These are phyloP conservation scores for Aspergillus jensenii DNA, from an alignment of 2,329 filamentous ascomycete genomes.

Conservation along the genomic window DNA sequence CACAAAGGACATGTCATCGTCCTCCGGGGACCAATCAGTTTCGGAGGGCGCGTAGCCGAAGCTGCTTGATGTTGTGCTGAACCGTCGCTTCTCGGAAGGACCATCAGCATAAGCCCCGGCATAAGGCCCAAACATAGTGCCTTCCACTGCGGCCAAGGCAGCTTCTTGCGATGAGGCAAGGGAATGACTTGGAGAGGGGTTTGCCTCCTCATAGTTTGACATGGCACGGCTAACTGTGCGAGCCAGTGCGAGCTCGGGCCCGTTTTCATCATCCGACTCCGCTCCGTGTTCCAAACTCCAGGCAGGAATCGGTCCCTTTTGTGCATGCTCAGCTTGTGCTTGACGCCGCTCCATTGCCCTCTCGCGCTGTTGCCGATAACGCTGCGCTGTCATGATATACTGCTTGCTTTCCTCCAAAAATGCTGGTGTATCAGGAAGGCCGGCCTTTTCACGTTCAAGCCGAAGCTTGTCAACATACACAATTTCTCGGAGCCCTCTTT, in stretches of 20 bases:
- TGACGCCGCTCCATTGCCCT: slow-evolving; percentile 61
- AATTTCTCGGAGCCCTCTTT: slow-evolving; percentile 80
- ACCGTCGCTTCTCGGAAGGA: slow-evolving; percentile 64
- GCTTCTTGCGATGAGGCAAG: slow-evolving; percentile 45
- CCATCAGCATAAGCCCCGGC: slow-evolving; percentile 63
- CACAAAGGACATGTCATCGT: slow-evolving; percentile 89
- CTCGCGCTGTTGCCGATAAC: slow-evolving; percentile 48
- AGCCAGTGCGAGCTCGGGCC: slow-evolving; percentile 29
- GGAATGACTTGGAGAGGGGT: slow-evolving; percentile 54
- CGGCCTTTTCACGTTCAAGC: slow-evolving; percentile 72
- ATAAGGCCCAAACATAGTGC: slow-evolving; percentile 75
- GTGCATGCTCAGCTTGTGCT: slow-evolving; percentile 57
- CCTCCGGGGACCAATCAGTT: slow-evolving; percentile 47
- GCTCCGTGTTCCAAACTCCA: slow-evolving; percentile 86
- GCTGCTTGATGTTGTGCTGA: slow-evolving; percentile 74
- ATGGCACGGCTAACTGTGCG: slow-evolving; percentile 36
- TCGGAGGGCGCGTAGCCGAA: slow-evolving; percentile 46
- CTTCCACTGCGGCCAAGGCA: slow-evolving; percentile 62
- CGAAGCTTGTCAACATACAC: slow-evolving; percentile 78
- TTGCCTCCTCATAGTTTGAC: slow-evolving; percentile 51
- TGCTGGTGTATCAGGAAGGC: slow-evolving; percentile 67
- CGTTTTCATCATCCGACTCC: slow-evolving; percentile 51
- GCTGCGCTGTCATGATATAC: slow-evolving; percentile 39
- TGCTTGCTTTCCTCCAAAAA: slow-evolving; percentile 46
- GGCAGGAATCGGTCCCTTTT: slow-evolving; percentile 56